Base-by-base conservation (phyloP, 495 filamentous ascomycete species). In the Parathielavia hyrcaniae region DNA sequence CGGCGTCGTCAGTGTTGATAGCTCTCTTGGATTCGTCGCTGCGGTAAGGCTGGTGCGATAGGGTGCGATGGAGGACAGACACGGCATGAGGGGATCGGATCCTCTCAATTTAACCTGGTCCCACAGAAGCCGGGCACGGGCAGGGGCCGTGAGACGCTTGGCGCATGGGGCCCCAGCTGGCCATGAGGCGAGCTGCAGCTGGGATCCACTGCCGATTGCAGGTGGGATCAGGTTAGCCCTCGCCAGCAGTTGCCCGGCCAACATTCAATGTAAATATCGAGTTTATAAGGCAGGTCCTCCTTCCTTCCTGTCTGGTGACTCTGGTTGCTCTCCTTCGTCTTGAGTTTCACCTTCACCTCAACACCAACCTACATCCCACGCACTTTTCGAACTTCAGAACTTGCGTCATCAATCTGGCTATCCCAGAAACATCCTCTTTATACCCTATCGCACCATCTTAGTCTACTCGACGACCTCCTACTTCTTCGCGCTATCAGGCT, bases 191-290 rank as follows among this genome's bases (percentile, higher is more conserved):
- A 22, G 34, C 19, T 17, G 19, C 32, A 44, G 39, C 20, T 19
- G 32, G n/a, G 36, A 8, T 19, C 8, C 47, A 19, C 11, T 19
- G 11, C 17, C 8, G 26, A n/a, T 12, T 19, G 32, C 16, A 12
- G 47, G 26, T 50, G 26, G 35, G 35, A n/a, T 38, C 35, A 38
- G 35, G 35, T 30, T 6, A 30, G 26, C 26, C 26, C 26, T 3
- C 26, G 26, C 26, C 3, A 30, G 26, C 26, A 6, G 52, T 36
- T 49, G 35, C 36, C 54, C 22, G 45, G 54, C 34, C 54, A 40
- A 55, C 53, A 5, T 20, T 23, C 4, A 46, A 55, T 14, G 53
- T 55, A 55, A 55, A 53, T 36, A 53, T 40, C 19, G 17, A 17
- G n/a, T 20, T 32, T 53, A 17, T 53, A 41, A 41, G 23, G 14